These are phyloP conservation scores for Blastobotrys proliferans DNA, from an alignment of 1,139 yeast genomes.

Conservation along the genomic window DNA sequence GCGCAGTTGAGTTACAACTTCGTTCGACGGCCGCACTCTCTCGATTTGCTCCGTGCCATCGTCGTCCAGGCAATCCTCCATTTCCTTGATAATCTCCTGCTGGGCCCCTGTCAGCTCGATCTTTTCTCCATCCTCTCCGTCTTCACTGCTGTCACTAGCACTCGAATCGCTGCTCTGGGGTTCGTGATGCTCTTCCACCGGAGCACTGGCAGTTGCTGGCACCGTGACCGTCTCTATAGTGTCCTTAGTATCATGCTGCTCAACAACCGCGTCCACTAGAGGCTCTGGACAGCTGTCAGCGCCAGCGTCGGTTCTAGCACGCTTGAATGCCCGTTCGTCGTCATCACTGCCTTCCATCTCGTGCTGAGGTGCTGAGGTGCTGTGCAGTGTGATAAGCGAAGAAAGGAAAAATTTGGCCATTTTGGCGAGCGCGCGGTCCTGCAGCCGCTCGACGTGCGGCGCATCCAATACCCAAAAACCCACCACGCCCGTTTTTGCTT, in stretches of 20 bases:
- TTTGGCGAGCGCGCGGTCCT: too few relatives aligned
- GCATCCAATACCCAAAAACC: too few relatives aligned
- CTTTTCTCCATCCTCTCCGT: conserved; percentile 9
- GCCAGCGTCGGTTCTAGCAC: conserved; percentile 6
- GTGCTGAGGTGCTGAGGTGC: too few relatives aligned
- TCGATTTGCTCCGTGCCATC: conserved; percentile 11
- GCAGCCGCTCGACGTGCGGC: too few relatives aligned
- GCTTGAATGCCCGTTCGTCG: conserved; percentile 10
- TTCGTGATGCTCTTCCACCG: not conserved
- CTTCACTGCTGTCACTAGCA: not conserved
- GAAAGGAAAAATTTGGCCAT: too few relatives aligned
- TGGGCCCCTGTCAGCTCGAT: conserved; percentile 4
- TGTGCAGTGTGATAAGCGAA: too few relatives aligned
- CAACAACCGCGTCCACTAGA: not conserved
- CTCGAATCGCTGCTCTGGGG: conserved; percentile 4
- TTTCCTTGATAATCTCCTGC: conserved; percentile 21
- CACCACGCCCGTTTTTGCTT: too few relatives aligned
- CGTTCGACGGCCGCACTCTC: conserved; percentile 35
- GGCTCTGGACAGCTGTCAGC: not conserved
- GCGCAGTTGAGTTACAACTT: conserved; percentile 49
- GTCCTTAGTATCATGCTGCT: not conserved
- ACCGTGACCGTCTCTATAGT: not conserved
- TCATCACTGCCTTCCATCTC: too few relatives aligned
- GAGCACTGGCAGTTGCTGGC: conserved; percentile 3
- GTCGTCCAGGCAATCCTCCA: conserved; percentile 26